Percentiles rank a stretch among this genome's conserved stretches.
Evolutionary conservation across 73 alveolate species (phyloP).

Genomic region (Paramecium octaurelia): DNA sequence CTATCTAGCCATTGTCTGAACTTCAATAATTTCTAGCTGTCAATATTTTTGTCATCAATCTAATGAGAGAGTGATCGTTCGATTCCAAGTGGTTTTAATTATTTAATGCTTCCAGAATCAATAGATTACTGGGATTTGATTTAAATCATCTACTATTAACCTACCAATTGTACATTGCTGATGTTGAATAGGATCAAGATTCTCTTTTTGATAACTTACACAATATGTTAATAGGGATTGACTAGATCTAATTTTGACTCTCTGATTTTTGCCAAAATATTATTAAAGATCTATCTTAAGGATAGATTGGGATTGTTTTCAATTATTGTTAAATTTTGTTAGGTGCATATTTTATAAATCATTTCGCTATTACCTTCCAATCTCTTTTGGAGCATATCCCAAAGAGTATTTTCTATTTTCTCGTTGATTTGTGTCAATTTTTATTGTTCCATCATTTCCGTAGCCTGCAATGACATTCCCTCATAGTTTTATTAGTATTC

Average conservation of each 20-base stretch:
- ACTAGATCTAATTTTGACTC: background rate
- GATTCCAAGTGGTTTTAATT: conserved; percentile 53
- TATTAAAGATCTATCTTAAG: background rate
- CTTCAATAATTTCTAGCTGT: conserved; percentile 29
- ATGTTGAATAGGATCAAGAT: background rate
- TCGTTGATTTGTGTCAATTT: background rate
- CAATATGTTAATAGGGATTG: background rate
- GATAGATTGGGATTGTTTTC: background rate
- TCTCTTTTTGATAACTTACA: background rate
- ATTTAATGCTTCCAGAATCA: conserved; percentile 4
- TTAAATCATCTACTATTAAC: background rate
- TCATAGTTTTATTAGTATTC: conserved; percentile 56
- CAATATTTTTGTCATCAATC: conserved; percentile 58
- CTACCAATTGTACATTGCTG: conserved; percentile 1
- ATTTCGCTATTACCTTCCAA: conserved; percentile 2
- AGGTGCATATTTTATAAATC: conserved; percentile 5
- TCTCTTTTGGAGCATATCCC: background rate
- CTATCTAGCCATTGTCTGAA: conserved; percentile 60
- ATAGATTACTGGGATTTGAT: background rate
- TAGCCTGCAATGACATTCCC: background rate
- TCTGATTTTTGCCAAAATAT: background rate
- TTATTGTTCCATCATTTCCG: background rate
- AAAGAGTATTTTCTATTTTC: background rate
- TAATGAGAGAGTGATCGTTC: conserved; percentile 48
- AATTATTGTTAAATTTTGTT: background rate